Evolutionary conservation across 2,329 filamentous ascomycete genomes (phyloP), one percentile per base, ranked within the genome.

Genomic region (Rasamsonia emersonii): DNA sequence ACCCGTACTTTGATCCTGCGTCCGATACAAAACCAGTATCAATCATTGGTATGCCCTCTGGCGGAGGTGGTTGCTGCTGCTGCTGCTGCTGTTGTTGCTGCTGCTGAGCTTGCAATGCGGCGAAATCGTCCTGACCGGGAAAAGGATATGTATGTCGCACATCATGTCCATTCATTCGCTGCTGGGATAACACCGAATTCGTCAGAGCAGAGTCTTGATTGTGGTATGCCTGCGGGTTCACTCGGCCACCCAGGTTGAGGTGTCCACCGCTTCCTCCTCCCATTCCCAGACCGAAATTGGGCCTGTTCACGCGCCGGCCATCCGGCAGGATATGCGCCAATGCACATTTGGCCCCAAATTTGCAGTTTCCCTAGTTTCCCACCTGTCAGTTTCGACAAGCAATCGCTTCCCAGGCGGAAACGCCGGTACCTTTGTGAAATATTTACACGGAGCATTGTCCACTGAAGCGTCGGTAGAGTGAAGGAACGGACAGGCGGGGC

Each of bases 301-400:
- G 67, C 71, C 82, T 65, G 61, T 95, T 95, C 55, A 96, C 85
- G 54, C 89, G 77, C 49, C 86, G 79, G 38, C 91, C 91, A 60
- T 96, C 88, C 46, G 88, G 86, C 29, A 95, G 79, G 51, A 96
- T 82, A 61, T 98, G 91, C 44, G 93, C 85, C 54, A 96, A 85
- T 53, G 89, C 89, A 69, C 91, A 98, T 64, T 96, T 96, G 42
- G 86, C 83, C 41, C 91, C 91, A 58, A 96, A 98, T 61, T 96
- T 96, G 77, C 91, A 98, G 63, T 95, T 95, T 46, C 91, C 91
- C 86, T 95, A 49, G 16, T 10, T n/a, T n/a, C n/a, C n/a, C n/a
- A n/a, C n/a, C n/a, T 11, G 8, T 20, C 9, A 14, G 23, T 19
- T 6, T 21, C 25, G 21, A 17, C 5, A 24, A 10, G 9, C 11